Conservation (phyloP, 768 basidiomycete species). For the Ephemerocybe angulata region DNA sequence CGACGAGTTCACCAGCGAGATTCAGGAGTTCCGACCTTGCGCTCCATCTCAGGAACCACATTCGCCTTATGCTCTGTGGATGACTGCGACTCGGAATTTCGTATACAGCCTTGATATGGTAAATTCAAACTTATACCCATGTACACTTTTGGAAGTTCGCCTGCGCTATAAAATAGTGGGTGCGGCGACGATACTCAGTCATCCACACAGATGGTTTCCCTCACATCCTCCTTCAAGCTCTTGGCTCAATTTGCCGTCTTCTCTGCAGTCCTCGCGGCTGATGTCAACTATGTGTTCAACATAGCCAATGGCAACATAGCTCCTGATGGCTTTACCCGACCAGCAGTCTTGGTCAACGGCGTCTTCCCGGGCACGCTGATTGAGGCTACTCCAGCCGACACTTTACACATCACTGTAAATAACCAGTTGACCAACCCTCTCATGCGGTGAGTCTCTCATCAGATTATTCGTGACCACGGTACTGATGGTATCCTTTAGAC, state of each 20-base stretch:
- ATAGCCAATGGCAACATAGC: slow-evolving; percentile 10
- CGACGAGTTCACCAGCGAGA: background rate
- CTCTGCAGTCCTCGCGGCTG: slow-evolving; percentile 3
- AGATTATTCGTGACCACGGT: background rate
- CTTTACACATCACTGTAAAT: slow-evolving; percentile 29
- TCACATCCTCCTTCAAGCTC: slow-evolving; percentile 3
- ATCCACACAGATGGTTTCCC: slow-evolving; percentile 3
- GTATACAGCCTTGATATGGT: background rate
- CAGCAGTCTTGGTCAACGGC: slow-evolving; percentile 40
- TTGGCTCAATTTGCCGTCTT: slow-evolving; percentile 1
- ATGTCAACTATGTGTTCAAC: slow-evolving; percentile 8
- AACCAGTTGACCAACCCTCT: slow-evolving; percentile 27
- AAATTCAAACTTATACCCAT: background rate
- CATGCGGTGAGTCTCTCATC: slow-evolving; percentile 24
- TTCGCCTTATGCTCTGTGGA: too few relatives aligned
- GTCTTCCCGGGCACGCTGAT: slow-evolving; percentile 38
- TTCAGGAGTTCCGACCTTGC: too few relatives aligned
- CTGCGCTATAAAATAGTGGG: background rate
- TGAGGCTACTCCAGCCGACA: slow-evolving; percentile 35
- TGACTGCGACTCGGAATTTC: too few relatives aligned
- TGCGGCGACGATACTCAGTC: background rate
- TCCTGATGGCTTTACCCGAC: slow-evolving; percentile 20
- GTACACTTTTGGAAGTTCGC: background rate
- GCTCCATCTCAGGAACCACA: too few relatives aligned
- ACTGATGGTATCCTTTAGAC: slow-evolving; percentile 12